These are phyloP conservation scores for Aspergillus diversus DNA, from an alignment of 495 filamentous ascomycete species.

Conservation along the genomic window DNA sequence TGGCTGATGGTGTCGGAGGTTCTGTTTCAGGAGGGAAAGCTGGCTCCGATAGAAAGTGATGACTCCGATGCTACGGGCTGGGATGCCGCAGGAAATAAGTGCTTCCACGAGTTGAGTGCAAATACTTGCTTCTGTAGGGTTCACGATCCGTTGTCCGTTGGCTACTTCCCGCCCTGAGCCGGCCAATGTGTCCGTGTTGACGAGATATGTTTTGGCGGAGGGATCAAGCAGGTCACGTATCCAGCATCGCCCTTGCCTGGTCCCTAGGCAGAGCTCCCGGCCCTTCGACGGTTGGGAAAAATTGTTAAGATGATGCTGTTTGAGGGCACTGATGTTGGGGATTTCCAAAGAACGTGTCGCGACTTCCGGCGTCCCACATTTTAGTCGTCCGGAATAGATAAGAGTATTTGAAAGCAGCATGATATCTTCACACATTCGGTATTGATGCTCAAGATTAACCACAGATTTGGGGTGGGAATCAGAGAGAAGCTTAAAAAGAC, in stretches of 20 bases:
- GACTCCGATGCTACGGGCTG: constrained; percentile 81
- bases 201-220: constrained; percentile 71
- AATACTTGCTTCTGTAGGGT: constrained; percentile 76
- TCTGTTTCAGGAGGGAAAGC: constrained; percentile 65
- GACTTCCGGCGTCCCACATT: constrained; percentile 81
- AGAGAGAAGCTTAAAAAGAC: constrained; percentile 89
- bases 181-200: constrained; percentile 81
- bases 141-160: constrained; percentile 82
- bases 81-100: constrained; percentile 73
- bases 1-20: constrained; percentile 50
- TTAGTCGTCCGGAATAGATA: constrained; percentile 86
- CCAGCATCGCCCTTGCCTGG: constrained; percentile 68
- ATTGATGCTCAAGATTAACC: constrained; percentile 90
- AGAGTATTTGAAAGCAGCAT: constrained; percentile 92
- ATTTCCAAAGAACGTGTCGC: constrained; percentile 64
- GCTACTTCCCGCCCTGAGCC: constrained; percentile 67
- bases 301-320: constrained; percentile 52
- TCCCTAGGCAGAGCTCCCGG: constrained; percentile 54
- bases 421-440: constrained; percentile 96
- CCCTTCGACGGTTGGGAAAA: constrained; percentile 34
- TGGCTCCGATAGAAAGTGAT: constrained; percentile 98
- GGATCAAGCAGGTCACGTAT: constrained; percentile 75
- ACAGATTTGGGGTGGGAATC: constrained; percentile 85
- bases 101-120: constrained; percentile 77
- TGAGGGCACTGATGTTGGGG: constrained; percentile 61